Percentiles rank a stretch among this genome's conserved stretches.
Conservation (phyloP, 2,329 filamentous ascomycete species). For the Westerdykella sp. region DNA sequence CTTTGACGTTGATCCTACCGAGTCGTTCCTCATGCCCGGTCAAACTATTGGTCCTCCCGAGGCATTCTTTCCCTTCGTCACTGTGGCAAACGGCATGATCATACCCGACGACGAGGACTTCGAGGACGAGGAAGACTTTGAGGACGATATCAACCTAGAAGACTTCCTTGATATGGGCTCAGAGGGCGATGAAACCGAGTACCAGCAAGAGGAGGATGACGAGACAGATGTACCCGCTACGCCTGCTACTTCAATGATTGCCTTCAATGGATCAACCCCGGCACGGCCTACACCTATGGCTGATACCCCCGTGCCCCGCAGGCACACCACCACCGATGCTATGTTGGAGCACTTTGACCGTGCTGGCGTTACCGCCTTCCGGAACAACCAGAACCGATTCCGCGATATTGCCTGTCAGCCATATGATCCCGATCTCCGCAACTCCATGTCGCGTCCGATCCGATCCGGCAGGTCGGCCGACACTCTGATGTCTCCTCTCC, state of each 20-base stretch:
- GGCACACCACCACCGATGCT: slow-evolving; percentile 27
- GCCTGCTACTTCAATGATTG: slow-evolving; percentile 28
- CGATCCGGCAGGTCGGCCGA: slow-evolving; percentile 36
- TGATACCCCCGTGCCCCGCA: slow-evolving; percentile 21
- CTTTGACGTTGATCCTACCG: slow-evolving; percentile 42
- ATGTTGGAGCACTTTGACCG: slow-evolving; percentile 46
- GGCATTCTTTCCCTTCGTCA: slow-evolving; percentile 66
- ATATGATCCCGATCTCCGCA: slow-evolving; percentile 31
- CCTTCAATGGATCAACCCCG: slow-evolving; percentile 26
- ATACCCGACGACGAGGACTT: slow-evolving; percentile 54
- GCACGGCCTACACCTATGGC: slow-evolving; percentile 18
- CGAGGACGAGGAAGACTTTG: slow-evolving; percentile 53
- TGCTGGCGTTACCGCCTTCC: slow-evolving; percentile 41
- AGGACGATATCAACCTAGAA: slow-evolving; percentile 43
- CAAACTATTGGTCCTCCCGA: slow-evolving; percentile 68
- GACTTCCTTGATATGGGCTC: slow-evolving; percentile 37
- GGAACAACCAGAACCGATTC: slow-evolving; percentile 36
- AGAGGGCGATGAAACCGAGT: slow-evolving; percentile 30
- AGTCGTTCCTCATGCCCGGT: slow-evolving; percentile 45
- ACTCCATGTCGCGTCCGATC: slow-evolving; percentile 32
- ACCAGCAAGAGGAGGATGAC: slow-evolving; percentile 29
- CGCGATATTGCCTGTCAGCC: slow-evolving; percentile 35
- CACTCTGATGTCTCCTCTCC: slow-evolving; percentile 35
- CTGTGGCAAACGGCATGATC: slow-evolving; percentile 51
- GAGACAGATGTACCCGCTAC: slow-evolving; percentile 34